Evolutionary conservation across 352 stramenopile genomes (phyloP), one percentile per base, ranked within the genome.

Genomic region (Phytophthora sp.): DNA sequence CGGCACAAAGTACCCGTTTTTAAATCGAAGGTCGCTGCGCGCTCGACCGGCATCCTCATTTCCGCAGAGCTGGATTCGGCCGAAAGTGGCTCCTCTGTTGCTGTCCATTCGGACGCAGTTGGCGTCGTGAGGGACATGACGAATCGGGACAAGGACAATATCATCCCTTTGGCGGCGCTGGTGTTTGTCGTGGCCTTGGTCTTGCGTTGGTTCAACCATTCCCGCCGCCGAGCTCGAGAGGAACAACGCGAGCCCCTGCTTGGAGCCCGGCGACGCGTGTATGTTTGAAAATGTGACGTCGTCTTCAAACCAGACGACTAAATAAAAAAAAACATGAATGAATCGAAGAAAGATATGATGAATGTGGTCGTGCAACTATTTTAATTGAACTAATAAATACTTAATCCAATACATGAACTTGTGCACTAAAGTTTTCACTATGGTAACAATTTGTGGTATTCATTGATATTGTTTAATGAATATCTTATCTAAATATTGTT

Each of bases 161-260:
- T 69, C 18, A 3, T 73, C n/a, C 64, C 64, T 6, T 30, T 73
- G n/a, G 20, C 46, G 16, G 51, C 38, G 15, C 11, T 69, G 24
- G 58, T 73, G 23, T 69, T 73, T 51, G 20, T 73, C 30, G 64
- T 73, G 49, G 64, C 29, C 3, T 51, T 68, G 50, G 30, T 73
- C 3, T 44, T 73, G 1, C 57, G 64, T 21, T 73, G 64, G 64
- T 69, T 73, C 27, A 73, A 73, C 11, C 56, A 50, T 20, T 58
- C 58, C 3, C 42, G 44, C 36, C 64, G 64, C 44, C 57, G 64
- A 57, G 57, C 64, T 21, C 41, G 64, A 56, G 64, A 64, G 20
- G 64, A 68, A 38, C 33, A 68, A 24, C 58, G 44, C 0, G 41
- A 53, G 6, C 64, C 51, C 15, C 44, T 68, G 16, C 51, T 73